Evolutionary conservation across 768 basidiomycete genomes (phyloP).

Genomic region (Daedaleopsis sinensis): DNA sequence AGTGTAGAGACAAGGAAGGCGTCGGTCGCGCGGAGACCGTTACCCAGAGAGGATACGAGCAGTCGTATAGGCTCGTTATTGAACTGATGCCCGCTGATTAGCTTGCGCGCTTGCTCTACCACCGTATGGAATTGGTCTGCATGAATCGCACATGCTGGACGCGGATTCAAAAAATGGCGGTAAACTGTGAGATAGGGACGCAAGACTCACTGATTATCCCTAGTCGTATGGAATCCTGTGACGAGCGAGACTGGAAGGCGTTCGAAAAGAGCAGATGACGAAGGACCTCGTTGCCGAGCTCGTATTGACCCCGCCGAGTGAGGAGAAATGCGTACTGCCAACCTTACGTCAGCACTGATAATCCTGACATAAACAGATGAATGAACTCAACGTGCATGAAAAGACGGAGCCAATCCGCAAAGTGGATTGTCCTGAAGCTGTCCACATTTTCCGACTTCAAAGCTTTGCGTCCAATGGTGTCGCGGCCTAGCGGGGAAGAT

Average conservation of each 20-base stretch:
- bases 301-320: constrained; percentile 63
- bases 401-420: constrained; percentile 83
- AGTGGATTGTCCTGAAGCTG: constrained; percentile 78
- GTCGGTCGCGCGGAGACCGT: constrained; percentile 70
- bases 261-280: constrained; percentile 76
- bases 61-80: constrained; percentile 86
- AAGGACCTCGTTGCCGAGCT: constrained; percentile 73
- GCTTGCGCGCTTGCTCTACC: constrained; percentile 75
- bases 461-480: constrained; percentile 52
- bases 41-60: constrained; percentile 70
- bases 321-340: constrained; percentile 75
- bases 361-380: background rate
- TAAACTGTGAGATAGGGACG: background rate
- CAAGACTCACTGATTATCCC: constrained; percentile 69
- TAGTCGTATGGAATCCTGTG: constrained; percentile 74
- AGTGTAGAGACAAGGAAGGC: constrained; percentile 75
- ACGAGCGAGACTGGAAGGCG: constrained; percentile 62
- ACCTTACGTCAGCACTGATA: too few relatives aligned
- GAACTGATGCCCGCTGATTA: constrained; percentile 79
- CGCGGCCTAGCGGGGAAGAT: constrained; percentile 48
- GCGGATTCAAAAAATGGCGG: background rate
- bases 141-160: constrained; percentile 71
- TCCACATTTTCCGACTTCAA: constrained; percentile 51
- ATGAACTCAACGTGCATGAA: constrained; percentile 73
- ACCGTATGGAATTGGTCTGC: constrained; percentile 57